A percentile compares a stretch with the other conserved stretches of the same genome.
These are phyloP conservation scores for Blastobotrys attinorum DNA, from an alignment of 805 yeast genomes.

Conservation along the genomic window DNA sequence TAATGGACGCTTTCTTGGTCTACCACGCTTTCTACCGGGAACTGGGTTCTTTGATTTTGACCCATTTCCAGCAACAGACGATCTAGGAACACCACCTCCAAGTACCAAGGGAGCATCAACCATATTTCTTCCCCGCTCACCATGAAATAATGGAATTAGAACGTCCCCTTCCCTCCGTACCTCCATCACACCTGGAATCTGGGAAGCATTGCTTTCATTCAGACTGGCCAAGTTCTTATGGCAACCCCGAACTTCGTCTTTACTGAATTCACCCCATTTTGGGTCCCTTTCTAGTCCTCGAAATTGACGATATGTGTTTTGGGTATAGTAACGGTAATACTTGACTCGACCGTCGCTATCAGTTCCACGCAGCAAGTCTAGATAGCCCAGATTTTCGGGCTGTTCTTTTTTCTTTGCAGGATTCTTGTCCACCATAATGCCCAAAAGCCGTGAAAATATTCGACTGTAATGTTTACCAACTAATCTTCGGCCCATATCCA, in stretches of 20 bases:
- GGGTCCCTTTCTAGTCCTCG: slow-evolving; percentile 23
- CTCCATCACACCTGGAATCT: slow-evolving; percentile 14
- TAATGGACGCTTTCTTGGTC: slow-evolving; percentile 14
- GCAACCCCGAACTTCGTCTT: slow-evolving; percentile 7
- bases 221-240: slow-evolving; percentile 4
- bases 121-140: slow-evolving; percentile 13
- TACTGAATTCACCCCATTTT: slow-evolving; percentile 25
- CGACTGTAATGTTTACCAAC: slow-evolving; percentile 50
- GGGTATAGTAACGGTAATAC: slow-evolving; percentile 57
- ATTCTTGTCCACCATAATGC: slow-evolving; percentile 36
- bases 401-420: slow-evolving; percentile 24
- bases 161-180: slow-evolving; percentile 6
- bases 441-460: slow-evolving; percentile 45
- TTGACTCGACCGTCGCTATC: slow-evolving; percentile 71
- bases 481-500: slow-evolving; percentile 41
- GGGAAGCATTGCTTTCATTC: slow-evolving; percentile 4
- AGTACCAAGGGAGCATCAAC: slow-evolving; percentile 4
- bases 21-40: slow-evolving; percentile 13
- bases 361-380: slow-evolving; percentile 48
- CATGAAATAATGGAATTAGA: slow-evolving; percentile 20
- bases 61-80: neutral
- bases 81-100: neutral
- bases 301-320: slow-evolving; percentile 31
- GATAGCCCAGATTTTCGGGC: slow-evolving; percentile 26
- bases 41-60: neutral